Conservation (phyloP, 805 yeast genomes). For the Yarrowia hollandica region DNA sequence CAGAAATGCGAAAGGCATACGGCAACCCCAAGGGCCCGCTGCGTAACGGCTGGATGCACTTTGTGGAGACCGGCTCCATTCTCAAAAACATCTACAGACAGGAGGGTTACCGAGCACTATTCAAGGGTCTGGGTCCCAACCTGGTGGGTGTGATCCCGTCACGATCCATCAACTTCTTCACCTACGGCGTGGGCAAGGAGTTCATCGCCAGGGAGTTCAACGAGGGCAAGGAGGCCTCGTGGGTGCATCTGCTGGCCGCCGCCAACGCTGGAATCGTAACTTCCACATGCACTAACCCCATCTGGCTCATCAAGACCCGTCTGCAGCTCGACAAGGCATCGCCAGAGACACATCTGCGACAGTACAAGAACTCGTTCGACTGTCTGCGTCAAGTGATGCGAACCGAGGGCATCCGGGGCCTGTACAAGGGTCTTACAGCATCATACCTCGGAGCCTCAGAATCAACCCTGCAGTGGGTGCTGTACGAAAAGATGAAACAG, state of each 20-base stretch:
- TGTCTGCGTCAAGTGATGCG: constrained; percentile 68
- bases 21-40: constrained; percentile 37
- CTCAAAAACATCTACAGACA: constrained; percentile 62
- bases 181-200: constrained; percentile 92
- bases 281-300: constrained; percentile 95
- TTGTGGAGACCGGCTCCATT: constrained; percentile 77
- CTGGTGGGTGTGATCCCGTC: constrained; percentile 98
- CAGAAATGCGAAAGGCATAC: constrained; percentile 35
- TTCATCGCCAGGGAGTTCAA: constrained; percentile 64
- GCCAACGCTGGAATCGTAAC: constrained; percentile 91
- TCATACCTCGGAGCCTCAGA: constrained; percentile 92
- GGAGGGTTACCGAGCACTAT: constrained; percentile 85
- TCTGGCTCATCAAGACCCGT: constrained; percentile 94
- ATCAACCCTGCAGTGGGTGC: constrained; percentile 92
- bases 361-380: constrained; percentile 82
- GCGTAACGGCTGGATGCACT: constrained; percentile 62
- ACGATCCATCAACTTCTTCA: constrained; percentile 91
- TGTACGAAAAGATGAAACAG: constrained; percentile 90
- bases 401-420: constrained; percentile 75
- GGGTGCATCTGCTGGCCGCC: constrained; percentile 85
- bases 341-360: constrained; percentile 43
- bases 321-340: constrained; percentile 75
- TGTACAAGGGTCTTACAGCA: constrained; percentile 90
- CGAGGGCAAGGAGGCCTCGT: constrained; percentile 73
- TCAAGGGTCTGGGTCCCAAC: constrained; percentile 95